A percentile compares a stretch with the other conserved stretches of the same genome.
Conservation (phyloP, 208 protist species). For the Phytomonas sp. region DNA sequence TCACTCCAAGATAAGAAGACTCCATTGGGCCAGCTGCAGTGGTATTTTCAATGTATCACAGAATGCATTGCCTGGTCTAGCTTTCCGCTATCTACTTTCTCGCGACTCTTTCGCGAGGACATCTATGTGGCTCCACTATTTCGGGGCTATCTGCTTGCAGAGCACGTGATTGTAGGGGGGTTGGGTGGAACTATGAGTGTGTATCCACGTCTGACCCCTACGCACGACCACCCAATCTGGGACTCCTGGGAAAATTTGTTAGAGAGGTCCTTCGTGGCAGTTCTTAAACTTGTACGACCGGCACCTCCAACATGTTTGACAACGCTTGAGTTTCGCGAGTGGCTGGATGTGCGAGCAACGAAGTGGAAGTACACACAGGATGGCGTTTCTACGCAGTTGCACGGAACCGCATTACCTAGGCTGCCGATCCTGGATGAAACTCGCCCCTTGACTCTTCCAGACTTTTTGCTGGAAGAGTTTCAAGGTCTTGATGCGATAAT, state of each 20-base stretch:
- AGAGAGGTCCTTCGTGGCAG: conserved; percentile 52
- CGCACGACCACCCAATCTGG: conserved; percentile 91
- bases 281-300: conserved; percentile 49
- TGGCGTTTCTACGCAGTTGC: neutral
- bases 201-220: conserved; percentile 88
- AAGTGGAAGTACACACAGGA: conserved; percentile 60
- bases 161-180: conserved; percentile 91
- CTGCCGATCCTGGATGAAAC: conserved; percentile 18
- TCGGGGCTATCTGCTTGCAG: conserved; percentile 96
- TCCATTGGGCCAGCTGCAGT: conserved; percentile 96
- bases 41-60: conserved; percentile 98
- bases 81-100: conserved; percentile 69
- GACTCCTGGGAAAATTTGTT: conserved; percentile 73
- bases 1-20: conserved; percentile 87
- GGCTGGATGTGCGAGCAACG: conserved; percentile 59
- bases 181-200: conserved; percentile 91
- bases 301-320: conserved; percentile 38
- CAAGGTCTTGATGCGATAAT: conserved; percentile 38
- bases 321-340: conserved; percentile 71
- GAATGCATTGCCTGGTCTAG: conserved; percentile 98
- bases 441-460: conserved; percentile 34
- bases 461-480: conserved; percentile 74
- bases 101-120: conserved; percentile 89
- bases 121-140: conserved; percentile 96
- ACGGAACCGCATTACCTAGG: conserved; percentile 17